Base-by-base conservation (phyloP, 1,284 basidiomycete genomes). In the Austroboletus novae-zelandiae region DNA sequence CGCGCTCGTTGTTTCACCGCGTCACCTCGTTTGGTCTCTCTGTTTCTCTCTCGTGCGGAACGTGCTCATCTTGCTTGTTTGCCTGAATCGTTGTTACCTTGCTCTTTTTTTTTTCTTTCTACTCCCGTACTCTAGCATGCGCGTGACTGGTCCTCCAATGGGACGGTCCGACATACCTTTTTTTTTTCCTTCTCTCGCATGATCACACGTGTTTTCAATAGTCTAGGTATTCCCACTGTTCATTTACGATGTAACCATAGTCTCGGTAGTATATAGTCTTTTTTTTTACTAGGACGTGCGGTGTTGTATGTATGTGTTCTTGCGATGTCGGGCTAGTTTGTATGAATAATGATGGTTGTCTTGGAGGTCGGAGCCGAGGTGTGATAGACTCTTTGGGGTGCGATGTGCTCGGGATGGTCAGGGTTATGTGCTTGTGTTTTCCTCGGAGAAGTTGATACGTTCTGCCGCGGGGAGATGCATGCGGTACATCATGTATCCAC, bases 201-300 rank as follows among this genome's bases (percentile, higher is more conserved):
- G 48, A 51, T 51, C 46, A 29, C 66, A 52, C 57, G 55, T 67
- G 64, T 66, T 52, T 52, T 51, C 45, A 54, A 43, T 65, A 58
- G 45, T 45, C 47, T 47, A 56, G 53, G 54, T 60, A 57, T 54
- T 51, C 47, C 51, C 55, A 53, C 51, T 66, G 62, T 68, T 53
- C 36, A 69, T 55, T 63, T 68, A 68, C 60, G 54, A 47, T 65
- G 64, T 65, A 69, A 58, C 47, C 62, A 29, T 69, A 68, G 65
- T 67, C 41, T 47, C 55, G 40, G 39, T 68, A 64, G 65, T 67
- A 67, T 55, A 67, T 67, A 68, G 49, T 54, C 48, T 23, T 23
- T 23, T 23, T 37, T 52, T 23, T 17, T 57, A 56, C 46, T 51
- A 32, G 55, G 40, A n/a, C 9, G 27, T 27, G 27, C 27, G 27